A percentile compares a stretch with the other conserved stretches of the same genome.
Evolutionary conservation across 2,329 filamentous ascomycete species (phyloP).

Genomic region (Hypoxylon sp.): DNA sequence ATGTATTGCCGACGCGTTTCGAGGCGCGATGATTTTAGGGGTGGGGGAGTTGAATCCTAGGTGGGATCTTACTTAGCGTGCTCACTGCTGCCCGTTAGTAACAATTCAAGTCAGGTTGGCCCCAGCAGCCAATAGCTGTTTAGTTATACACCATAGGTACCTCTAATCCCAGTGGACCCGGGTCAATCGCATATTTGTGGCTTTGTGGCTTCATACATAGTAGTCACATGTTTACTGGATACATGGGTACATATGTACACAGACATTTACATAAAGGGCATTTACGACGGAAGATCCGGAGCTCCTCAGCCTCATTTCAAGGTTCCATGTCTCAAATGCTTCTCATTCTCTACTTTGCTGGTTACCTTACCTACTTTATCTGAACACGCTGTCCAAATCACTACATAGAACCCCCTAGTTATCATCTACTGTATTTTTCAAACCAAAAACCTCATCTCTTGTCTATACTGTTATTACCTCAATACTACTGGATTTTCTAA

Average conservation of each 20-base stretch:
- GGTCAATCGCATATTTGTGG: slow-evolving; percentile 11
- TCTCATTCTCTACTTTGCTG: slow-evolving; percentile 6
- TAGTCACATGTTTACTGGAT: slow-evolving; percentile 17
- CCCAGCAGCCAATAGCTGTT: slow-evolving; percentile 10
- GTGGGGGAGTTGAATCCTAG: slow-evolving; percentile 32
- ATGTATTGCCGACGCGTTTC: slow-evolving; percentile 49
- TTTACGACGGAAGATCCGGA: slow-evolving; percentile 14
- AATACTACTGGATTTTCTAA: not conserved
- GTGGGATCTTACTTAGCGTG: slow-evolving; percentile 16
- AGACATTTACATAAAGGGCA: not conserved
- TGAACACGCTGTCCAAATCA: slow-evolving; percentile 1
- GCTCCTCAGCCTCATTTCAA: slow-evolving; percentile 22
- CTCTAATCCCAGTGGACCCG: not conserved
- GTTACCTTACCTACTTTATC: too few relatives aligned
- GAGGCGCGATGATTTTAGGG: slow-evolving; percentile 45
- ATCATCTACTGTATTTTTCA: too few relatives aligned
- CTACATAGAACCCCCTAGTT: not conserved
- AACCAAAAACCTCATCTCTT: not conserved
- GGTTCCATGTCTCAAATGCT: not conserved
- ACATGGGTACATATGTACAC: not conserved
- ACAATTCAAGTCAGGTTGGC: not conserved
- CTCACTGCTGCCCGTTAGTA: slow-evolving; percentile 22
- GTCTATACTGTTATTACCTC: not conserved
- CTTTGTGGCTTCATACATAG: slow-evolving; percentile 37
- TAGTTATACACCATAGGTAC: too few relatives aligned